phyloP scores from a whole-genome alignment of 257 asterid species.

The Penstemon davidsonii region DNA sequence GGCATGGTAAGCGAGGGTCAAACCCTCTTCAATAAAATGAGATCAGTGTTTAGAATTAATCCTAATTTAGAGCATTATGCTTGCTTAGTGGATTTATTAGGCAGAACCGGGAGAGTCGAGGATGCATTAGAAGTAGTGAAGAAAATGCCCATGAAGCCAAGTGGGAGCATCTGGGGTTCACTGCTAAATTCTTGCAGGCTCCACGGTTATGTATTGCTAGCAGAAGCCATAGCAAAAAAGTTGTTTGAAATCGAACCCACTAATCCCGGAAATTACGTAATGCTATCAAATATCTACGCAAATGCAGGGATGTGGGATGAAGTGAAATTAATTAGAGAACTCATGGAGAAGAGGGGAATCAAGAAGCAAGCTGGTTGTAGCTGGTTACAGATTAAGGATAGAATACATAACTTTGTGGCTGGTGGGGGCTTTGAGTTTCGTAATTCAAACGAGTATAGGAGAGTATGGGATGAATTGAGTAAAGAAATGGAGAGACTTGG shows the following conservation, averaged over 20 bases:
- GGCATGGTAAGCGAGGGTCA: constrained; percentile 43
- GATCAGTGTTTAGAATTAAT: constrained; percentile 31
- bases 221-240: constrained; percentile 39
- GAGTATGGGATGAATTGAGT: constrained; percentile 34
- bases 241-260: constrained; percentile 47
- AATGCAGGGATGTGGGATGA: constrained; percentile 53
- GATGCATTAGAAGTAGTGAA: constrained; percentile 43
- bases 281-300: constrained; percentile 49
- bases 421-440: constrained; percentile 46
- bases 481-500: constrained; percentile 41
- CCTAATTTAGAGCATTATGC: constrained; percentile 50
- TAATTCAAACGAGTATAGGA: constrained; percentile 42
- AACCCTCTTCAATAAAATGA: constrained; percentile 42
- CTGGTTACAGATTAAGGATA: constrained; percentile 44
- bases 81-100: constrained; percentile 51
- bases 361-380: constrained; percentile 51
- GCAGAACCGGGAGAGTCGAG: constrained; percentile 47
- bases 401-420: constrained; percentile 41
- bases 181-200: constrained; percentile 53
- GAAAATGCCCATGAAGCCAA: constrained; percentile 46
- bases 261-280: constrained; percentile 48
- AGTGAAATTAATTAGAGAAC: constrained; percentile 45
- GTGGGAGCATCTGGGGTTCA: constrained; percentile 56
- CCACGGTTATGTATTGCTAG: constrained; percentile 39
- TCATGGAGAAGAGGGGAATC: constrained; percentile 44